These are phyloP conservation scores for Solanum hybrid DNA, from an alignment of 305 asterid species.

Conservation along the genomic window DNA sequence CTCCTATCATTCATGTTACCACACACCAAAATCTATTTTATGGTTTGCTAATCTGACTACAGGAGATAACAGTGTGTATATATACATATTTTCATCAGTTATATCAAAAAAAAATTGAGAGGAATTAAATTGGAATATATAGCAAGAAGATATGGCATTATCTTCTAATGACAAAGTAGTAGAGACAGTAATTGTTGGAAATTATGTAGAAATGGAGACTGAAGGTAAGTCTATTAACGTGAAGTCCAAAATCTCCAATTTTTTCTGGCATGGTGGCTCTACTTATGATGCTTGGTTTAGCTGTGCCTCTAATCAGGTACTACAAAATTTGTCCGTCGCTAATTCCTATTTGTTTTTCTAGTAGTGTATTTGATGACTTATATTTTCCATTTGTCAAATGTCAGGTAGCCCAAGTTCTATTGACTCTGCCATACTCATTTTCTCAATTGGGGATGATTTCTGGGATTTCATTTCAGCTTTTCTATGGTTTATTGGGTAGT, in stretches of 20 bases:
- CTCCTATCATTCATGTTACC: neutral
- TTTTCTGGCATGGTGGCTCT: slow-evolving; percentile 78
- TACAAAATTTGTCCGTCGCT: neutral
- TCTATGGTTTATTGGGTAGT: slow-evolving; percentile 45
- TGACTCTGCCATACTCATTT: slow-evolving; percentile 68
- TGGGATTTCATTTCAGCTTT: slow-evolving; percentile 50
- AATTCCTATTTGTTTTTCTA: neutral
- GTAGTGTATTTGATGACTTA: neutral
- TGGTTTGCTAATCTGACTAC: neutral
- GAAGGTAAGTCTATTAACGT: slow-evolving; percentile 39
- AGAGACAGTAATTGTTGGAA: slow-evolving; percentile 61
- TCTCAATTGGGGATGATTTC: slow-evolving; percentile 75
- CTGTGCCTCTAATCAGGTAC: slow-evolving; percentile 62
- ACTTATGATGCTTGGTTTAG: slow-evolving; percentile 81
- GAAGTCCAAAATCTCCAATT: slow-evolving; percentile 47
- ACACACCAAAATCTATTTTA: neutral
- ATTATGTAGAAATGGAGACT: slow-evolving; percentile 71
- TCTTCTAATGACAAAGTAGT: slow-evolving; percentile 56
- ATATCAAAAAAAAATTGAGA: neutral
- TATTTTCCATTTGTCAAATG: neutral
- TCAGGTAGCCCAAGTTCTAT: slow-evolving; percentile 68
- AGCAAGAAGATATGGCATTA: slow-evolving; percentile 23
- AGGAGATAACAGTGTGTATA: neutral
- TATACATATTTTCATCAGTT: neutral
- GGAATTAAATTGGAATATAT: neutral